Conservation (phyloP, 2,329 filamentous ascomycete species). For the Lanzia echinophila region DNA sequence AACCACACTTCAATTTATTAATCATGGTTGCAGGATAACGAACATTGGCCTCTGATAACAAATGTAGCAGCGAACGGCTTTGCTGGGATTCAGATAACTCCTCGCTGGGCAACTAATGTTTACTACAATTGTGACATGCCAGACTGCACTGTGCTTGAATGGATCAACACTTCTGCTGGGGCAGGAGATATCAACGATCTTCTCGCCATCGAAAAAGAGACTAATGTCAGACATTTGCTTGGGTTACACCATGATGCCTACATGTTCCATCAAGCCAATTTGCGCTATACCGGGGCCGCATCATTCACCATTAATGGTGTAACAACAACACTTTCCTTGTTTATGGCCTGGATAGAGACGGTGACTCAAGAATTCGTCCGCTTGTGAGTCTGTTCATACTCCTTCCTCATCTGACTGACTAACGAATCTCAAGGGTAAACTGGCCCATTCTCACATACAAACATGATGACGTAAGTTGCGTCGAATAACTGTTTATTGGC, state of each 20-base stretch:
- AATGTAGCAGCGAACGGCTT: conserved; percentile 46
- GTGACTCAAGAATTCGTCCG: conserved; percentile 10
- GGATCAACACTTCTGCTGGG: conserved; percentile 52
- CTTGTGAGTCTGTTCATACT: conserved; percentile 7
- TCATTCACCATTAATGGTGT: conserved; percentile 11
- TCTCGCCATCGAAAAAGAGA: conserved; percentile 42
- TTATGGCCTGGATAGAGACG: conserved; percentile 9
- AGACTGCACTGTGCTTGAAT: conserved; percentile 49
- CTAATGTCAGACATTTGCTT: conserved; percentile 50
- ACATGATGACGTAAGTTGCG: conserved; percentile 45
- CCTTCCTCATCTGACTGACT: neutral
- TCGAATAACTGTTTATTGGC: neutral
- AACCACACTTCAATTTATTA: neutral
- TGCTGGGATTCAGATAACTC: conserved; percentile 49
- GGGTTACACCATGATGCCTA: conserved; percentile 35
- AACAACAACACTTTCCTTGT: conserved; percentile 3
- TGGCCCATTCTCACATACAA: conserved; percentile 50
- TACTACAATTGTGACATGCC: conserved; percentile 58
- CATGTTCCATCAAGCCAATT: conserved; percentile 44
- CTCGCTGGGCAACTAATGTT: conserved; percentile 54
- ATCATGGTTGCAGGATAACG: conserved; percentile 14
- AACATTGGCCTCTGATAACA: conserved; percentile 50
- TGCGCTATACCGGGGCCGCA: conserved; percentile 5
- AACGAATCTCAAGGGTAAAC: conserved; percentile 15
- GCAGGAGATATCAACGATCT: conserved; percentile 46